phyloP scores from a whole-genome alignment of 257 asterid species.

The Galeopsis tetrahit region DNA sequence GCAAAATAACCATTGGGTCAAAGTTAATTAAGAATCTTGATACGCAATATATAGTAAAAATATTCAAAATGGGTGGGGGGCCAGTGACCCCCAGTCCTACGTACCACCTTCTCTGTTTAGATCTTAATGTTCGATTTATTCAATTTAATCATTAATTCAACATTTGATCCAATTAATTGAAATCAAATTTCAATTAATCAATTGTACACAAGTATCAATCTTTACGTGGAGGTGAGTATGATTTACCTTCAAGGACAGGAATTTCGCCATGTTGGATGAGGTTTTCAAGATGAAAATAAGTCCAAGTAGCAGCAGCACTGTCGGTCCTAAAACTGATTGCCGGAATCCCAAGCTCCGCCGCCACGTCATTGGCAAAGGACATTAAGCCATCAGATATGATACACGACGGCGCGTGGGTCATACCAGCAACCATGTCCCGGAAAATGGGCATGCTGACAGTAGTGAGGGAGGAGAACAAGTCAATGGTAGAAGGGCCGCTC shows the following conservation, averaged over 20 bases:
- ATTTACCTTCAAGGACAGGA: constrained; percentile 43
- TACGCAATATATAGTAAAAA: too few relatives aligned
- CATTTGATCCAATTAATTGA: too few relatives aligned
- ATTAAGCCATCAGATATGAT: constrained; percentile 46
- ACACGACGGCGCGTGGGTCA: constrained; percentile 44
- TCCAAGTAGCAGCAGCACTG: constrained; percentile 52
- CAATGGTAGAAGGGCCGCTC: constrained; percentile 20
- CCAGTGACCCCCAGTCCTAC: too few relatives aligned
- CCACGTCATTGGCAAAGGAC: constrained; percentile 51
- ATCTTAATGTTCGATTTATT: too few relatives aligned
- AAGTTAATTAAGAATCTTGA: too few relatives aligned
- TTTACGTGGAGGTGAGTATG: too few relatives aligned
- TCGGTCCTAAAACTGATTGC: constrained; percentile 51
- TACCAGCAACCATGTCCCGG: constrained; percentile 31
- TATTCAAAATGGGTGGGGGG: too few relatives aligned
- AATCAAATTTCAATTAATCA: too few relatives aligned
- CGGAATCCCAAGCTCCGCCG: constrained; percentile 44
- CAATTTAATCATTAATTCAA: too few relatives aligned
- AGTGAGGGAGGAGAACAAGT: constrained; percentile 34
- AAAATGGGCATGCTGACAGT: constrained; percentile 31
- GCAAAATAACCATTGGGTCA: too few relatives aligned
- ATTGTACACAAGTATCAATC: too few relatives aligned
- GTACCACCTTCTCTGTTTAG: too few relatives aligned
- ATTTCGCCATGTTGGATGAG: constrained; percentile 45
- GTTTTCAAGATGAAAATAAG: constrained; percentile 41